Conservation (phyloP, 1,284 basidiomycete species). For the Sporisorium reilianum region DNA sequence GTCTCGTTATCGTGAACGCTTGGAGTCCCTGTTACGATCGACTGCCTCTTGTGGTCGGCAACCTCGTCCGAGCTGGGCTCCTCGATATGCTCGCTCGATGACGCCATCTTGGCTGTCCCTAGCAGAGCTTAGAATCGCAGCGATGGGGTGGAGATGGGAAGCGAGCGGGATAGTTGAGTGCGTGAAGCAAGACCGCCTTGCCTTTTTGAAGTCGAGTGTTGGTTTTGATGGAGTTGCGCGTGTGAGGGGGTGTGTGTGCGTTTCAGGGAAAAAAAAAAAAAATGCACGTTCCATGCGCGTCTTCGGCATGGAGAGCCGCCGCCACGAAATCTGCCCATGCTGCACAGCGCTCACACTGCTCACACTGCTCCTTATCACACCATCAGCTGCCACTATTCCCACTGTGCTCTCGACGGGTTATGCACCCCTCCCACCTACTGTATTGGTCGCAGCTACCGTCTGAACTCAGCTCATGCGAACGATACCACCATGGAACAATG, state of each 20-base stretch:
- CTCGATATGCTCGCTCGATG: conserved; percentile 7
- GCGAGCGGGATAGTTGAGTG: background rate
- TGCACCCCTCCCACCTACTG: background rate
- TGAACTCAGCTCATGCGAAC: background rate
- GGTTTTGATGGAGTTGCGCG: conserved; percentile 23
- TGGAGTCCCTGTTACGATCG: background rate
- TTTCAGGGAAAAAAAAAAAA: background rate
- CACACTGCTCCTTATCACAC: background rate
- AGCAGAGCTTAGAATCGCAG: background rate
- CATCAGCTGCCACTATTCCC: background rate
- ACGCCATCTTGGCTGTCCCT: conserved; percentile 14
- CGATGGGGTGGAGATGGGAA: background rate
- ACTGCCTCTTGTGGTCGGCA: conserved; percentile 7
- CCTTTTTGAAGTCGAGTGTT: conserved; percentile 17
- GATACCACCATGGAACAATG: background rate
- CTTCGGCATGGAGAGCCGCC: background rate
- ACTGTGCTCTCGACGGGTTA: background rate
- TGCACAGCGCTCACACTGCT: background rate
- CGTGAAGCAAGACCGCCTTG: background rate
- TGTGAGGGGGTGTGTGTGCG: conserved; percentile 24
- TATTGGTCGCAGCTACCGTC: background rate
- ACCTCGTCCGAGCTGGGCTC: background rate
- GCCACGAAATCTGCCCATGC: background rate
- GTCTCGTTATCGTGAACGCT: background rate
- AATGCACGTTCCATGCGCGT: conserved; percentile 22